Conservation (phyloP, 495 filamentous ascomycete species). For the Lophium mytilinum region DNA sequence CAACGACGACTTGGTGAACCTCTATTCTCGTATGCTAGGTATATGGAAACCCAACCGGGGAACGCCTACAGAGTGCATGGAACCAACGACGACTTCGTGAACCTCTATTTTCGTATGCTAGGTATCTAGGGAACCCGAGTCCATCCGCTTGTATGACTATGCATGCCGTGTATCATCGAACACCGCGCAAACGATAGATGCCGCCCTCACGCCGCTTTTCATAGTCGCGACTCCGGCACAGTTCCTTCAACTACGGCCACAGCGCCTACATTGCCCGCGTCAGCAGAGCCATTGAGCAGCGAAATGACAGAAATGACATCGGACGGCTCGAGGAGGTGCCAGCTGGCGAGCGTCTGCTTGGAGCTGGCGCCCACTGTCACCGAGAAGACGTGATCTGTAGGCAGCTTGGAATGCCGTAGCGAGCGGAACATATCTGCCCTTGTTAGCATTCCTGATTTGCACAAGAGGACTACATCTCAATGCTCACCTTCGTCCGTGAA, state of each 20-base stretch:
- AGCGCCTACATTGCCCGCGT: conserved; percentile 39
- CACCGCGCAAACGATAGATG: no score
- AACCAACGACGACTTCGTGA: no score
- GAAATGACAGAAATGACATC: conserved; percentile 78
- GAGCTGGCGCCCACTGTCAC: conserved; percentile 81
- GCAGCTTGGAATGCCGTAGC: conserved; percentile 39
- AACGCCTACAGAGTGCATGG: no score
- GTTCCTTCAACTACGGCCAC: conserved; percentile 32
- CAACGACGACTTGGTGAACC: no score
- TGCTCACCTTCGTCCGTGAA: conserved; percentile 90
- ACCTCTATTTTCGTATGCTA: no score
- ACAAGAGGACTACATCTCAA: background rate
- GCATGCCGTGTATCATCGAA: no score
- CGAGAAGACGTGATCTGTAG: conserved; percentile 63
- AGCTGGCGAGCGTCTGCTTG: conserved; percentile 78
- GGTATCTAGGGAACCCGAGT: no score
- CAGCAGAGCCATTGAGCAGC: conserved; percentile 50
- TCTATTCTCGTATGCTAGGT: no score
- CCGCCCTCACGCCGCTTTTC: background rate
- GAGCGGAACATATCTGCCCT: conserved; percentile 40
- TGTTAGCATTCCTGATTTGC: background rate
- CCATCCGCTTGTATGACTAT: no score
- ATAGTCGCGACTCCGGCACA: conserved; percentile 14
- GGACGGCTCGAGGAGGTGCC: conserved; percentile 76
- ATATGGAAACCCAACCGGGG: no score